These are phyloP conservation scores for Fusarium pseudonygamai DNA, from an alignment of 2,329 filamentous ascomycete species.

Conservation along the genomic window DNA sequence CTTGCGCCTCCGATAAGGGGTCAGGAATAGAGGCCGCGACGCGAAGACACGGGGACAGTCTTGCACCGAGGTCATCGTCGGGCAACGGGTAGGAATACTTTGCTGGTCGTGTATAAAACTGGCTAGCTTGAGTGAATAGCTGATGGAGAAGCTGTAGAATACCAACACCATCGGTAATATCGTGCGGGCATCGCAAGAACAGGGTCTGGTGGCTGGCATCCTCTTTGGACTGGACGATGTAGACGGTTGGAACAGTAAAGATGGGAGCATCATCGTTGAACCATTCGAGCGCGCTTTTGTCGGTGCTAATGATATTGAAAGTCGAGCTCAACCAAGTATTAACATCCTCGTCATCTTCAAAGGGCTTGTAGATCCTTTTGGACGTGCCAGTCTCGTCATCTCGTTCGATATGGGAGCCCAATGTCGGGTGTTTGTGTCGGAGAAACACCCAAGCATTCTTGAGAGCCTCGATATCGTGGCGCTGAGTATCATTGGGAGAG, in stretches of 20 bases:
- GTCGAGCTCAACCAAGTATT: neutral
- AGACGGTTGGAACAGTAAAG: neutral
- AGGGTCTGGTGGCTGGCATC: neutral
- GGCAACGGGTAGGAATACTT: neutral
- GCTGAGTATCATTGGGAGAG: fast-evolving
- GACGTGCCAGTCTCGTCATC: fast-evolving
- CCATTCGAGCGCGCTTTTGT: neutral
- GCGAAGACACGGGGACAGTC: neutral
- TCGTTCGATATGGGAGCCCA: neutral
- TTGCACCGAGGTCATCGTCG: neutral
- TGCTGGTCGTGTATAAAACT: fast-evolving
- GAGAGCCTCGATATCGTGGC: neutral
- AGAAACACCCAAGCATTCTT: neutral
- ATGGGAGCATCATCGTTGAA: neutral
- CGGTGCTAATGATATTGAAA: neutral
- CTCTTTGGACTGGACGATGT: neutral
- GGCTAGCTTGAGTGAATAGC: neutral
- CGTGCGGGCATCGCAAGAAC: neutral
- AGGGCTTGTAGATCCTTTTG: neutral
- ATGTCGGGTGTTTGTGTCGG: neutral
- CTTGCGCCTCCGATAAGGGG: neutral
- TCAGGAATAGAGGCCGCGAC: neutral
- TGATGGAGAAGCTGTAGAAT: neutral
- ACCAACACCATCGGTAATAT: neutral
- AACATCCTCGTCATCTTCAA: neutral